phyloP scores from a whole-genome alignment of 257 asterid genomes.

The Solanum pinnatisectum region DNA sequence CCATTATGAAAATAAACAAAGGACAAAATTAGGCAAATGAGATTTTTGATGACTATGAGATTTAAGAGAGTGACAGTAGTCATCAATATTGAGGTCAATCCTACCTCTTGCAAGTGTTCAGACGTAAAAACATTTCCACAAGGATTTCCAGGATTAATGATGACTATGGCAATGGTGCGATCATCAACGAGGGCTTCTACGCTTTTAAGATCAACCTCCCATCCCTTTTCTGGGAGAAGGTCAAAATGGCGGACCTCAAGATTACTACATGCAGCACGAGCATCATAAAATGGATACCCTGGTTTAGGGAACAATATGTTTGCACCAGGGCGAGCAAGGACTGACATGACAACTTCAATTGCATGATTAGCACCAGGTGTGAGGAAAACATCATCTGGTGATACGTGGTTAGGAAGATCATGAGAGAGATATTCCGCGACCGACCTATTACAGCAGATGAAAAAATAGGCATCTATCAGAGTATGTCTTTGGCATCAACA shows the following conservation, averaged over 20 bases:
- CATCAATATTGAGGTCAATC: neutral
- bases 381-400: conserved; percentile 6
- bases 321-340: conserved; percentile 66
- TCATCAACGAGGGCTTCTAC: conserved; percentile 68
- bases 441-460: conserved; percentile 30
- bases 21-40: neutral
- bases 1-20: neutral
- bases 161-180: conserved; percentile 75
- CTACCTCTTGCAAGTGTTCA: conserved; percentile 73
- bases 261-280: conserved; percentile 33
- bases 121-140: conserved; percentile 77
- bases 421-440: conserved; percentile 67
- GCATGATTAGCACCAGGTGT: neutral
- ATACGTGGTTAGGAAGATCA: conserved; percentile 56
- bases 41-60: neutral
- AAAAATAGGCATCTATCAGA: neutral
- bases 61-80: neutral
- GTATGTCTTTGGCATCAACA: neutral
- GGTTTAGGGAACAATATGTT: conserved; percentile 80
- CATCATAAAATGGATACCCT: conserved; percentile 56
- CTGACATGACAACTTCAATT: conserved; percentile 22
- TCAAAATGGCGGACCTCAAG: conserved; percentile 71
- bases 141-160: conserved; percentile 90
- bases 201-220: conserved; percentile 76
- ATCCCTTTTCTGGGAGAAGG: conserved; percentile 55